These are phyloP conservation scores for Pythium volutum DNA, from an alignment of 352 stramenopile species.

Conservation along the genomic window DNA sequence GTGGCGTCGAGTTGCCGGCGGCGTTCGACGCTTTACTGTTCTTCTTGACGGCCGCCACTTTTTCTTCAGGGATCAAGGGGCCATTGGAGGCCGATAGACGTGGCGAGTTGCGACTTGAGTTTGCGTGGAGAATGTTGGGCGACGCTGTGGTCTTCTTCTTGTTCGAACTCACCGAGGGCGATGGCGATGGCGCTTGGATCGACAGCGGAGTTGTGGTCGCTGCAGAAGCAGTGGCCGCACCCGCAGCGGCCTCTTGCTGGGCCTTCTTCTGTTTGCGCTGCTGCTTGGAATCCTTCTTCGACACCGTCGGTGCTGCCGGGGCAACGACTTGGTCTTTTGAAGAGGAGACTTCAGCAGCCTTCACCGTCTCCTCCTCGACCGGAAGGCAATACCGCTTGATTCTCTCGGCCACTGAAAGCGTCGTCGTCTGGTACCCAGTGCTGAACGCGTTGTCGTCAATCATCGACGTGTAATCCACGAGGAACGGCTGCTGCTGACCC, in stretches of 20 bases:
- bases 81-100: constrained; percentile 3
- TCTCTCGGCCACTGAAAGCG: constrained; percentile 56
- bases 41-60: constrained; percentile 18
- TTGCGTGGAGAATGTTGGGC: constrained; percentile 3
- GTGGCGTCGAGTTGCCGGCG: background rate
- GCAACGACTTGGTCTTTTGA: background rate
- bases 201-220: background rate
- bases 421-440: constrained; percentile 72
- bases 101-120: constrained; percentile 21
- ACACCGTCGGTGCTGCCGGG: constrained; percentile 18
- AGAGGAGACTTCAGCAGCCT: background rate
- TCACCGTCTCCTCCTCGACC: constrained; percentile 9
- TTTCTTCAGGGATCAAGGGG: constrained; percentile 14
- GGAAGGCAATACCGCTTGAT: constrained; percentile 49
- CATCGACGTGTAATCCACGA: constrained; percentile 69
- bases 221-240: constrained; percentile 8
- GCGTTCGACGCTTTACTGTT: constrained; percentile 11
- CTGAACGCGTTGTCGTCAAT: constrained; percentile 80
- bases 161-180: constrained; percentile 4
- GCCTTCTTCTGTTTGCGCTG: constrained; percentile 68
- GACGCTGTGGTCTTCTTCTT: constrained; percentile 27
- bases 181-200: constrained; percentile 15
- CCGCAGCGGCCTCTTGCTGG: constrained; percentile 33
- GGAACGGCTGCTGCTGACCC: constrained; percentile 74
- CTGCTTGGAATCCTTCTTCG: constrained; percentile 74